Conservation (phyloP, 495 filamentous ascomycete species). For the Tuber indicum region DNA sequence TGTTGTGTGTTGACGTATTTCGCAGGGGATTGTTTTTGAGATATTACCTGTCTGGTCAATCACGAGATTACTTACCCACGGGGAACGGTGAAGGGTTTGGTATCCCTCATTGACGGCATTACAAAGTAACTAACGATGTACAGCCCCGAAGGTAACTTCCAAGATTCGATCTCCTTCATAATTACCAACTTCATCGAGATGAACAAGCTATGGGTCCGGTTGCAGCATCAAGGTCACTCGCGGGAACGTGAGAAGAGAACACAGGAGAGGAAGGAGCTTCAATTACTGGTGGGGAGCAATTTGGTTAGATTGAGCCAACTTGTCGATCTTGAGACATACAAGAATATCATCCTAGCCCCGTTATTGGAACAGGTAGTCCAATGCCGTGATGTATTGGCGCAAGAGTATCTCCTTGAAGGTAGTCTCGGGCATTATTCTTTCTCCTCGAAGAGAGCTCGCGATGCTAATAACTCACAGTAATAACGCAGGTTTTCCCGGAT, state of each 20-base stretch:
- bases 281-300: slow-evolving; percentile 92
- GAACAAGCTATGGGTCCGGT: slow-evolving; percentile 98
- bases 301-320: slow-evolving; percentile 90
- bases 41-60: slow-evolving; percentile 93
- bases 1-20: slow-evolving; percentile 13
- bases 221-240: slow-evolving; percentile 96
- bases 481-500: slow-evolving; percentile 98
- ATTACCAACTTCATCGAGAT: slow-evolving; percentile 99
- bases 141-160: slow-evolving; percentile 82
- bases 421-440: slow-evolving; percentile 21
- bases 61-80: slow-evolving; percentile 74
- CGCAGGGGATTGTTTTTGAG: slow-evolving; percentile 76
- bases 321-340: slow-evolving; percentile 89
- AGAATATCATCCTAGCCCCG: slow-evolving; percentile 79
- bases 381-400: slow-evolving; percentile 90
- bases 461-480: slow-evolving; percentile 52
- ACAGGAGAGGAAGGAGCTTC: slow-evolving; percentile 88
- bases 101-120: slow-evolving; percentile 18
- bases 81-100: slow-evolving; percentile 66
- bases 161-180: slow-evolving; percentile 95
- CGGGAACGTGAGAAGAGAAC: slow-evolving; percentile 86
- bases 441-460: slow-evolving; percentile 31
- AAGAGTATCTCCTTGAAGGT: slow-evolving; percentile 94
- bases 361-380: slow-evolving; percentile 95
- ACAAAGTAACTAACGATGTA: slow-evolving; percentile 18